A percentile compares a stretch with the other conserved stretches of the same genome.
phyloP scores from a whole-genome alignment of 805 yeast genomes.

The Saccharomycopsis capsularis region DNA sequence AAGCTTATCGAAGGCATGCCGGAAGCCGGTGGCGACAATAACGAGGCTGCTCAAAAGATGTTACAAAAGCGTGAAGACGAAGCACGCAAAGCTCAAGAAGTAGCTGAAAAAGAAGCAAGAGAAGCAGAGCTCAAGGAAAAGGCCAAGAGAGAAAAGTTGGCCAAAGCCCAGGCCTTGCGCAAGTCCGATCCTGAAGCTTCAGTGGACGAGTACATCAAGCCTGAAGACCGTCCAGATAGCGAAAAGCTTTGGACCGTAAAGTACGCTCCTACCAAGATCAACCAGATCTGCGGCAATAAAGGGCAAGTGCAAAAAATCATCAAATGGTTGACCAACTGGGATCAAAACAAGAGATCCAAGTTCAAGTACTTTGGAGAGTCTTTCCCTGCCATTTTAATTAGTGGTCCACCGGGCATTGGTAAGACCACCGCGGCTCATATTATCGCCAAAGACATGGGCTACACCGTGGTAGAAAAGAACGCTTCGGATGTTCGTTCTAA shows the following conservation, averaged over 20 bases:
- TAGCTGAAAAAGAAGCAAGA: conserved; percentile 40
- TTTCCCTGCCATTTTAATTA: conserved; percentile 76
- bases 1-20: conserved; percentile 76
- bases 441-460: conserved; percentile 75
- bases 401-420: conserved; percentile 94
- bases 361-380: conserved; percentile 56
- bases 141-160: conserved; percentile 26
- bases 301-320: conserved; percentile 58
- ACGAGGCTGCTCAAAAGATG: conserved; percentile 70
- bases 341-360: conserved; percentile 37
- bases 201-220: conserved; percentile 23
- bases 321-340: conserved; percentile 79
- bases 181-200: conserved; percentile 13
- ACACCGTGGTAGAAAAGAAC: conserved; percentile 73
- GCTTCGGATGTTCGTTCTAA: conserved; percentile 87
- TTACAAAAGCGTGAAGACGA: conserved; percentile 62
- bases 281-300: conserved; percentile 89
- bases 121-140: conserved; percentile 37
- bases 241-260: conserved; percentile 87
- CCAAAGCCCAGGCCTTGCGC: conserved; percentile 24
- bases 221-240: conserved; percentile 38
- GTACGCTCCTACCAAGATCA: conserved; percentile 74
- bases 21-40: conserved; percentile 85
- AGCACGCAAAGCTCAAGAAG: conserved; percentile 47
- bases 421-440: conserved; percentile 86